Conservation (phyloP, 345 rosid genomes). For the Populus davidiana region DNA sequence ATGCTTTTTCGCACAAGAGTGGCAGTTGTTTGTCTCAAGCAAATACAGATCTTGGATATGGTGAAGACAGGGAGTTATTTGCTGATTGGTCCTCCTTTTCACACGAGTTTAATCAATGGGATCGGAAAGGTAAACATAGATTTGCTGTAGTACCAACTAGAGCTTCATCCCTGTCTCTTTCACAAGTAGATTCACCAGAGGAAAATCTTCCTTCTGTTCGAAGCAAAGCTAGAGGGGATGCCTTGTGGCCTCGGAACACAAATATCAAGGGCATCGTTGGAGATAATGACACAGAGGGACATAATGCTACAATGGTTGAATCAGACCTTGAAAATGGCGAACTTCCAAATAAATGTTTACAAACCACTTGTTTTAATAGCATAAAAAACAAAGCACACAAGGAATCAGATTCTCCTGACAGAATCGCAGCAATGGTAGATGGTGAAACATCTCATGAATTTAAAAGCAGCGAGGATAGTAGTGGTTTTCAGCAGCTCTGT, state of each 20-base stretch:
- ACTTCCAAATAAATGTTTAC: not conserved
- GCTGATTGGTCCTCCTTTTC: constrained; percentile 2
- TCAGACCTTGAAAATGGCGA: not conserved
- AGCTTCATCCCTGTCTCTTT: constrained; percentile 10
- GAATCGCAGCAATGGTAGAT: not conserved
- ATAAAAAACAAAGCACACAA: not conserved
- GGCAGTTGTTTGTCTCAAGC: constrained; percentile 6
- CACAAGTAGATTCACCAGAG: not conserved
- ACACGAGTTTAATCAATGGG: constrained; percentile 16
- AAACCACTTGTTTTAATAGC: not conserved
- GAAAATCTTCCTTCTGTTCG: constrained; percentile 2
- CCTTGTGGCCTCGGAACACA: not conserved
- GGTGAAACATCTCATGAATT: not conserved
- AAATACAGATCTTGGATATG: constrained; percentile 1
- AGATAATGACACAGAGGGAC: not conserved
- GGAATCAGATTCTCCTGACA: not conserved
- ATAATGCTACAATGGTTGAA: not conserved
- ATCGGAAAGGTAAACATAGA: constrained; percentile 24
- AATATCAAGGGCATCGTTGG: too few relatives aligned
- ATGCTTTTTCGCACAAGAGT: not conserved
- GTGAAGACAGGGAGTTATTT: constrained; percentile 1
- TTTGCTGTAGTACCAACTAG: not conserved
- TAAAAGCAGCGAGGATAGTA: too few relatives aligned
- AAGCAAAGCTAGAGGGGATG: constrained; percentile 4
- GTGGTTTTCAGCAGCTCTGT: too few relatives aligned